Evolutionary conservation across 2,329 filamentous ascomycete genomes (phyloP), one percentile per base, ranked within the genome.

Genomic region (Gnomoniopsis smithogilvyi): DNA sequence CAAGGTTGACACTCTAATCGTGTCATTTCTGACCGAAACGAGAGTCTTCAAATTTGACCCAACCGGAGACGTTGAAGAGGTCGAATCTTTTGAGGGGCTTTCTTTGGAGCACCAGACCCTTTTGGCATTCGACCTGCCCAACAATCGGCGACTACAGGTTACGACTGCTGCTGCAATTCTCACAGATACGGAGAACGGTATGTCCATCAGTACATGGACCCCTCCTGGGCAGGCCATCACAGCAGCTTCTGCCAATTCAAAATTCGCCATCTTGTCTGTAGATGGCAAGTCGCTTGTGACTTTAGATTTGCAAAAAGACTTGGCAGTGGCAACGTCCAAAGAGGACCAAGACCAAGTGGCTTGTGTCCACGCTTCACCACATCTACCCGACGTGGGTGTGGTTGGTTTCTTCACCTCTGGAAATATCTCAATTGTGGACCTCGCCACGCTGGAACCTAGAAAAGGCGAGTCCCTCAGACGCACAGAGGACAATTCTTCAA

Each of bases 391-490:
- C 51, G 76, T 92, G 34, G 94, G 90, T 58, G 87, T 96, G 30
- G 81, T 95, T 17, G 93, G 92, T 1, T 95, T 96, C 73, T 98
- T 94, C 86, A 86, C 90, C 63, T 87, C 88, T n/a, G 90, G 91
- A 6, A 85, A 84, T 12, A 82, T 98, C 26, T 89, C 90, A 0
- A 78, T 98, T 36, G 78, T 96, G 48, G 81, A 88, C 60, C 71
- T 96, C 22, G 73, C 81, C 19, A 86, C 84, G 2, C 76, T 98
- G 2, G 75, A 86, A 34, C 81, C 86, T 1, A 74, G 92, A 0
- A 83, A 86, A 51, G 86, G 84, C 2, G 87, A 89, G 67, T 78
- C 79, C 2, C 74, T 93, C 54, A 78, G 83, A 51, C 76, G 75
- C 60, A 80, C 79, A 14, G 78, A 84, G 26, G 87, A 93, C 59